Conservation (phyloP, 108 stramenopile species). For the Stephanodiscus triporus region DNA sequence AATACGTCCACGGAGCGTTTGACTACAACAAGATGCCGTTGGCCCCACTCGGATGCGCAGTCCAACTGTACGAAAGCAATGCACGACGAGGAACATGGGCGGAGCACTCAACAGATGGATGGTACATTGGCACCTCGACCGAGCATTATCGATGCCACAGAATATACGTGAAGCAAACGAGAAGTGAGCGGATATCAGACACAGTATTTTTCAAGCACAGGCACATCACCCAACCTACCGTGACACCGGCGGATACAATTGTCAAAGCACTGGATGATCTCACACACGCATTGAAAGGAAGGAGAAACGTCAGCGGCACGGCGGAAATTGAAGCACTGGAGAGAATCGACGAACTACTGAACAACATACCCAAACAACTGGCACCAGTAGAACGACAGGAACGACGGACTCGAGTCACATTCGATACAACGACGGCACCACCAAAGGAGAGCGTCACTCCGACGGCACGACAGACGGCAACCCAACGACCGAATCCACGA, state of each 20-base stretch:
- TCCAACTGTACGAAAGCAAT: slow-evolving; percentile 31
- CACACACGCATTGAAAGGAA: too few species aligned
- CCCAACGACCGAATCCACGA: too few species aligned
- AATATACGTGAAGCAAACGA: background rate
- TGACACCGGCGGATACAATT: background rate
- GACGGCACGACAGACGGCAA: too few species aligned
- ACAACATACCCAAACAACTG: too few species aligned
- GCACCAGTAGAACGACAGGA: too few species aligned
- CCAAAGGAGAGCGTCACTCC: too few species aligned
- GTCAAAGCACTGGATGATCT: background rate
- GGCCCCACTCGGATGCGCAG: slow-evolving; percentile 44
- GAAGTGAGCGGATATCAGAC: background rate
- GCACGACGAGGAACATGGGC: slow-evolving; percentile 31
- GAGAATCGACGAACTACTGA: too few species aligned
- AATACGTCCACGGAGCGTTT: slow-evolving; percentile 21
- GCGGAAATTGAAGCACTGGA: too few species aligned
- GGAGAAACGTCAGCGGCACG: too few species aligned
- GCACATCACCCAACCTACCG: background rate
- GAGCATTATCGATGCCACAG: slow-evolving; percentile 5
- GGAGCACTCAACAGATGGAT: slow-evolving; percentile 27
- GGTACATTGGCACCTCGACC: slow-evolving; percentile 25
- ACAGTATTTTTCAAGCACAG: background rate
- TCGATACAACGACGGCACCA: too few species aligned
- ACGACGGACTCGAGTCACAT: too few species aligned
- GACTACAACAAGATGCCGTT: slow-evolving; percentile 58